Base-by-base conservation (phyloP, 495 filamentous ascomycete genomes). In the Bathelium albidoporum region DNA sequence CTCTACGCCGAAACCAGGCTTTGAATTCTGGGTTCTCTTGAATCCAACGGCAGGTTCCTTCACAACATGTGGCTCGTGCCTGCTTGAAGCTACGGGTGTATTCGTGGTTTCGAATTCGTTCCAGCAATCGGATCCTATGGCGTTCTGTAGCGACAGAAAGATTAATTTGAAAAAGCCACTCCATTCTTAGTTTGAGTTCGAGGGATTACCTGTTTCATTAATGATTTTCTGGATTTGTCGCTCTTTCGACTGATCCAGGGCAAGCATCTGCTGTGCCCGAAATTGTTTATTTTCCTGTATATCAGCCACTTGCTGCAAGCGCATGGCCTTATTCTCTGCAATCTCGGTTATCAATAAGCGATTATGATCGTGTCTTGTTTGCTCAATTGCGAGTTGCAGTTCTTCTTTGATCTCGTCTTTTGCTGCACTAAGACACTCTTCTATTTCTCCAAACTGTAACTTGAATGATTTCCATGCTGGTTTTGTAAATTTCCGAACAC, bases 41-140 rank as follows among this genome's bases (percentile, higher is more conserved):
- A 60, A 67, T 18, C 65, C 65, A 67, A 58, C 43, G 31, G 60
- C 64, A 66, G 31, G 64, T 66, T 45, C 64, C 60, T 63, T 67
- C 62, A n/a, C 58, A 64, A 43, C 62, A 41, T 16, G 61, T 36
- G 28, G 52, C 32, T 41, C 20, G 53, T 55, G 62, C 65, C 24
- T 14, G 34, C 5, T 14, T 5, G 14, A 39, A 14, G 14, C 34
- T 39, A 39, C 5, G 5, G 14, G 34, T 14, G 14, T 39, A 39
- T 5, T 39, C 34, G 34, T 39, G 34, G 34, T 39, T 39, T 39
- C 5, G 34, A 5, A 39, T 39, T 39, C 14, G 34, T 39, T 14
- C 5, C 14, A 39, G 14, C 34, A 39, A 39, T 14, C 34, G 34
- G 14, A 39, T 39, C 14, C 14, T 39, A 5, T 39, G 34, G 14